Evolutionary conservation across 2,329 filamentous ascomycete genomes (phyloP).

Genomic region (Alternaria brassicae): DNA sequence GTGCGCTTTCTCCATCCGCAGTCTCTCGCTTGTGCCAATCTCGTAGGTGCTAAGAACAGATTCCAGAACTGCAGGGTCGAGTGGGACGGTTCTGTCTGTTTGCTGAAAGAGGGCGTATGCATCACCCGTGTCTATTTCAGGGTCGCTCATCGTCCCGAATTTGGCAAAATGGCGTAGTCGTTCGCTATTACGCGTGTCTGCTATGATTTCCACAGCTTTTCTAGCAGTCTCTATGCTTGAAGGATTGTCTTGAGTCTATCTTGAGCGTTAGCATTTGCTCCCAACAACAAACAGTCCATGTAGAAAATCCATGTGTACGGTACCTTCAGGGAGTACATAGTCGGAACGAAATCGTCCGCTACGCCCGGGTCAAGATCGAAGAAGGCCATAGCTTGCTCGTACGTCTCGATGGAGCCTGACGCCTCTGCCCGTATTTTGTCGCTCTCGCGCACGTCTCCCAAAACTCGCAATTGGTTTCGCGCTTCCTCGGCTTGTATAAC

Average conservation of each 20-base stretch:
- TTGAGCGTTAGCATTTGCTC: slow-evolving; percentile 14
- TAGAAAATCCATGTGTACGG: background rate
- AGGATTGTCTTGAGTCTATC: slow-evolving; percentile 60
- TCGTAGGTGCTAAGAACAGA: slow-evolving; percentile 42
- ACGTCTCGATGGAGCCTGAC: slow-evolving; percentile 65
- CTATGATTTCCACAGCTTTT: slow-evolving; percentile 66
- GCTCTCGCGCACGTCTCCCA: slow-evolving; percentile 66
- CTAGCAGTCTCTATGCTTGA: slow-evolving; percentile 58
- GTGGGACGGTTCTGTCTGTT: slow-evolving; percentile 57
- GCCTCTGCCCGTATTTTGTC: slow-evolving; percentile 65
- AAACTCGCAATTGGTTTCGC: slow-evolving; percentile 64
- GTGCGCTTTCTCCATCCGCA: slow-evolving; percentile 57
- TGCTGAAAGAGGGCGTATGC: slow-evolving; percentile 55
- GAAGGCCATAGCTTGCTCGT: slow-evolving; percentile 69
- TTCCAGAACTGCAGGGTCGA: slow-evolving; percentile 54
- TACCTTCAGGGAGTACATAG: slow-evolving; percentile 65
- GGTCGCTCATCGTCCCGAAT: slow-evolving; percentile 58
- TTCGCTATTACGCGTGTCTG: slow-evolving; percentile 63
- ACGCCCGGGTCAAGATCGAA: slow-evolving; percentile 59
- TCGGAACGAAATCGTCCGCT: slow-evolving; percentile 64
- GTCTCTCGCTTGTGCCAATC: slow-evolving; percentile 55
- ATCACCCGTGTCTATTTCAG: slow-evolving; percentile 60
- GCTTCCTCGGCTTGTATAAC: slow-evolving; percentile 63
- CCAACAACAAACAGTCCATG: background rate
- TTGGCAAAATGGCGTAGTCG: slow-evolving; percentile 61